Percentiles rank a stretch among this genome's conserved stretches.
These are phyloP conservation scores for Przewalskia tangutica DNA, from an alignment of 257 asterid species.

Conservation along the genomic window DNA sequence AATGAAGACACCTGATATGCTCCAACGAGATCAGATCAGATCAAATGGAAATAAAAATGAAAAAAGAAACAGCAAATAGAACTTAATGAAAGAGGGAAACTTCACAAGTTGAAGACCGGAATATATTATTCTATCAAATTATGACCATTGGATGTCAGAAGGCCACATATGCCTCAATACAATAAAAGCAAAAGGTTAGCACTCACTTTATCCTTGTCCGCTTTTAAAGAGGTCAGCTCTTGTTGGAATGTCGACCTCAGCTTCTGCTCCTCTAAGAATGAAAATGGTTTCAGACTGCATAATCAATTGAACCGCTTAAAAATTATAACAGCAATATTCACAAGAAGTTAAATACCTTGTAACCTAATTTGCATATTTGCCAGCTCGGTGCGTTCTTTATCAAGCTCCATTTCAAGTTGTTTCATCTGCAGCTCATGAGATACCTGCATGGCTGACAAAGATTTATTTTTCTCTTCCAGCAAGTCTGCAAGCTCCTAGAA, in stretches of 20 bases:
- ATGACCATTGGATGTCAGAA: not conserved
- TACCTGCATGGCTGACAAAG: slow-evolving; percentile 50
- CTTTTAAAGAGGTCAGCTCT: slow-evolving; percentile 64
- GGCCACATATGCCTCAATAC: slow-evolving; percentile 2
- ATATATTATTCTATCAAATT: not conserved
- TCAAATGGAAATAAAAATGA: not conserved
- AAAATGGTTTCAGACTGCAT: slow-evolving; percentile 24
- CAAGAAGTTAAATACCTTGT: slow-evolving; percentile 42
- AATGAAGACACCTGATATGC: not conserved
- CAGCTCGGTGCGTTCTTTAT: slow-evolving; percentile 54
- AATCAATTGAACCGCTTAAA: not conserved
- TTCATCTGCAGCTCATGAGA: slow-evolving; percentile 56
- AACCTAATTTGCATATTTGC: slow-evolving; percentile 40
- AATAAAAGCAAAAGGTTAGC: not conserved
- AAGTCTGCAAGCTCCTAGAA: slow-evolving; percentile 75
- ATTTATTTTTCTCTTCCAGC: slow-evolving; percentile 52
- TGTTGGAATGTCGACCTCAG: slow-evolving; percentile 50
- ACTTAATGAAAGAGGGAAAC: not conserved
- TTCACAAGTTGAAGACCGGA: not conserved
- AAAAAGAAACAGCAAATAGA: not conserved
- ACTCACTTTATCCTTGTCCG: slow-evolving; percentile 63
- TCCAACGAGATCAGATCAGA: not conserved
- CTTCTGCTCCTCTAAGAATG: slow-evolving; percentile 76
- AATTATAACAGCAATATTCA: not conserved
- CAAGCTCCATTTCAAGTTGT: slow-evolving; percentile 50